These are phyloP conservation scores for Xylaria sp. DNA, from an alignment of 2,329 filamentous ascomycete genomes.

Conservation along the genomic window DNA sequence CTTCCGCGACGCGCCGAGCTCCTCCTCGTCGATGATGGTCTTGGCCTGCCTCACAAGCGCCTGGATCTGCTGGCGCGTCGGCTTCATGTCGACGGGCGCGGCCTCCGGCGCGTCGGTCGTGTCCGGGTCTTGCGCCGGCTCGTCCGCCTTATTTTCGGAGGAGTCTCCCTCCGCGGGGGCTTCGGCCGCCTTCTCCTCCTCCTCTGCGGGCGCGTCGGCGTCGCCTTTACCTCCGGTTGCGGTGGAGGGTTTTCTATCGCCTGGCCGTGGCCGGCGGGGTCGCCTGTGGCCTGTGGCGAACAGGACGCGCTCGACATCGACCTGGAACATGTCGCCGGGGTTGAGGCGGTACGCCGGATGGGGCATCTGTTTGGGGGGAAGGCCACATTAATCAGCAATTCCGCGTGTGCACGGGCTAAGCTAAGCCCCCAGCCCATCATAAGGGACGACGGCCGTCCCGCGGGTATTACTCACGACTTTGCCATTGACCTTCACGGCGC, in stretches of 20 bases:
- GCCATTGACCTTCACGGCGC: slow-evolving; percentile 92
- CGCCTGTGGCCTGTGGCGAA: slow-evolving; percentile 83
- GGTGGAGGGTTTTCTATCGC: slow-evolving; percentile 19
- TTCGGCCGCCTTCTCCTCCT: slow-evolving; percentile 29
- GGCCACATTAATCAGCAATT: slow-evolving; percentile 1
- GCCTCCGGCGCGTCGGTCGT: slow-evolving; percentile 38
- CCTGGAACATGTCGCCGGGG: slow-evolving; percentile 97
- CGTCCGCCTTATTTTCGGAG: slow-evolving; percentile 25
- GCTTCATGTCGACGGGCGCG: slow-evolving; percentile 32
- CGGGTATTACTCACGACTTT: slow-evolving; percentile 68
- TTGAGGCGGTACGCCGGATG: slow-evolving; percentile 93
- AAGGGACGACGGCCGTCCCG: neutral
- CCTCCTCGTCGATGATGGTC: slow-evolving; percentile 57
- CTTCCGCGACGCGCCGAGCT: slow-evolving; percentile 72
- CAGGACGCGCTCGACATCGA: slow-evolving; percentile 85
- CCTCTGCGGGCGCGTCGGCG: slow-evolving; percentile 20
- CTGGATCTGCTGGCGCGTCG: slow-evolving; percentile 47
- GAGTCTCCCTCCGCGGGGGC: slow-evolving; percentile 33
- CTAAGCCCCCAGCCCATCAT: neutral
- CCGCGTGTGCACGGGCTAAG: no score
- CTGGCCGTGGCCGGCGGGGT: no score
- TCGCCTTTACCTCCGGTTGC: slow-evolving; percentile 25
- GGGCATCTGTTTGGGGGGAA: slow-evolving; percentile 79
- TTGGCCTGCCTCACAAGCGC: slow-evolving; percentile 61
- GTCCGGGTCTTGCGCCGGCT: slow-evolving; percentile 43